Evolutionary conservation across 768 basidiomycete genomes (phyloP), one percentile per base, ranked within the genome.

Genomic region (Pleurotus cornucopiae): DNA sequence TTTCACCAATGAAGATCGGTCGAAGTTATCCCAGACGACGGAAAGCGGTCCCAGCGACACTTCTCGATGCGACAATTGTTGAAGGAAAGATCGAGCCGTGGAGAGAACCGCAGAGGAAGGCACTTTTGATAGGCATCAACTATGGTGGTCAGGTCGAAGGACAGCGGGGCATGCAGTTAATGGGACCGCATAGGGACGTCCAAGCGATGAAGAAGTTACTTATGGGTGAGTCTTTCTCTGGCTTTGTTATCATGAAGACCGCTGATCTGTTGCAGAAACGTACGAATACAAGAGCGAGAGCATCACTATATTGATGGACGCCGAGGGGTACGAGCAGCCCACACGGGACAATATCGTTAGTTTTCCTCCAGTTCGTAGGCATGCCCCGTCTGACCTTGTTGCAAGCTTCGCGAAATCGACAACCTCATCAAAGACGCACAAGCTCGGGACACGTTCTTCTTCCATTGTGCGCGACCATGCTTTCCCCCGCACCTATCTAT

Each of bases 161-260:
- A 20, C 6, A 52, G 37, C 12, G 25, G n/a, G 51, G 6, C 16
- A 39, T 30, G 38, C 20, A 39, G 38, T 58, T 58, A n/a, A 60
- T 73, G 25, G 73, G 73, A 3, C 73, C 75, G 0, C 76, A 78
- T 55, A 61, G 64, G 14, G 76, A 77, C 54, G 73, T 75, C 4
- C 41, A 26, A n/a, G 62, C 62, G 12, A 71, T 77, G 65, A 64
- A 64, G 26, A 49, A 69, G 1, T 58, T 76, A n/a, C 62, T 78
- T 41, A 70, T 72, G 18, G 69, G 77, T 76, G 55, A 30, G 72
- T 64, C 38, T 21, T 43, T 14, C 26, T 46, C 46, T 26, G 6
- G 16, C 39, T n/a, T 30, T 53, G 12, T 1, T 16, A 12, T 13
- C 46, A n/a, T 23, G 56, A 30, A 65, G 14, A 21, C 9, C 20